phyloP scores from a whole-genome alignment of 2,329 filamentous ascomycete species.

The Trichoderma gracile region DNA sequence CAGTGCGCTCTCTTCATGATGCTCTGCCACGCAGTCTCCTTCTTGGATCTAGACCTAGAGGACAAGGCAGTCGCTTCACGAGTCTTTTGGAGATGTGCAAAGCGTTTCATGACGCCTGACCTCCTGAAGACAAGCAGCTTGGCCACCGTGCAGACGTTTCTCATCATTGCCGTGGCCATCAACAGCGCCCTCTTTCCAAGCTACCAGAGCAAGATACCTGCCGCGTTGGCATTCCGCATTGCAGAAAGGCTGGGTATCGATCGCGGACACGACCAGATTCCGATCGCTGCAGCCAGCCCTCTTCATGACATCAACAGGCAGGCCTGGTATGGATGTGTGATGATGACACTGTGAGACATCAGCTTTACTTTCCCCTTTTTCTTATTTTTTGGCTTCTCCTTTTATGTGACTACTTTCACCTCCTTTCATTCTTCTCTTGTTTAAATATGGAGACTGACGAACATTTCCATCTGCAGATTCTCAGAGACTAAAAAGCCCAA shows the following conservation, averaged over 20 bases:
- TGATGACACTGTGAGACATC: conserved; percentile 39
- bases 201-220: conserved; percentile 45
- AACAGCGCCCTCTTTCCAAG: conserved; percentile 44
- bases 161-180: conserved; percentile 43
- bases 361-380: not conserved
- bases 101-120: conserved; percentile 36
- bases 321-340: conserved; percentile 45
- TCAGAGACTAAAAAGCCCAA: not conserved
- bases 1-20: conserved; percentile 46
- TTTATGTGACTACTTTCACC: no score
- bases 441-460: not conserved
- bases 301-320: conserved; percentile 37
- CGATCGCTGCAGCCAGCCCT: not conserved
- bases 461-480: not conserved
- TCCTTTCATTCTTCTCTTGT: not conserved
- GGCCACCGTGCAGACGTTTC: conserved; percentile 44
- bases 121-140: conserved; percentile 41
- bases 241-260: conserved; percentile 47
- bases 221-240: conserved; percentile 45
- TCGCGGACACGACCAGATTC: conserved; percentile 29
- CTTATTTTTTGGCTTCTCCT: not conserved
- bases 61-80: conserved; percentile 30
- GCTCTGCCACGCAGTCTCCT: conserved; percentile 45
- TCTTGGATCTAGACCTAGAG: conserved; percentile 37
- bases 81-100: conserved; percentile 40